Percentiles rank a stretch among this genome's conserved stretches.
Evolutionary conservation across 2,329 filamentous ascomycete genomes (phyloP).

Genomic region (Apiospora sp.): DNA sequence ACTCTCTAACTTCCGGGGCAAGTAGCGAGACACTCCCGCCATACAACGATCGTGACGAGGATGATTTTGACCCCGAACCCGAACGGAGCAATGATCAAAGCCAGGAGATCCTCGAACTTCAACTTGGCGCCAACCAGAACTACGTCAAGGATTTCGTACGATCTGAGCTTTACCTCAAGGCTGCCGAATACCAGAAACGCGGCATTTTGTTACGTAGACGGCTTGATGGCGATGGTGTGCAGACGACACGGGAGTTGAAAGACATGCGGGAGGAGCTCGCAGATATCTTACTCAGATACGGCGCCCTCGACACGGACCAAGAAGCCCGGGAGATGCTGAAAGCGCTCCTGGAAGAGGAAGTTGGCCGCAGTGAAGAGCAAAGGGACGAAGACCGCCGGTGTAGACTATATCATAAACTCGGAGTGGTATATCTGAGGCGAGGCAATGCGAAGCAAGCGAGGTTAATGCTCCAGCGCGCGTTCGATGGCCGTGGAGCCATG

Average conservation of each 20-base stretch:
- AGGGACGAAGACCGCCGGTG: conserved; percentile 32
- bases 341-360: conserved; percentile 34
- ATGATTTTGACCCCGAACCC: conserved; percentile 39
- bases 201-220: conserved; percentile 36
- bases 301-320: conserved; percentile 30
- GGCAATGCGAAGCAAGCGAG: conserved; percentile 34
- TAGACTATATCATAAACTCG: conserved; percentile 41
- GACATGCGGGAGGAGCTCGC: conserved; percentile 40
- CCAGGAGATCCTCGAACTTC: conserved; percentile 33
- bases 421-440: conserved; percentile 34
- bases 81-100: conserved; percentile 32
- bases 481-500: conserved; percentile 34
- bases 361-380: conserved; percentile 27
- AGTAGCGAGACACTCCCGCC: conserved; percentile 30
- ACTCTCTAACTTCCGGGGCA: conserved; percentile 22
- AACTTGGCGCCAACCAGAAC: conserved; percentile 37
- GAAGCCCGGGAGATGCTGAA: conserved; percentile 36
- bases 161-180: conserved; percentile 35
- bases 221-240: conserved; percentile 28
- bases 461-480: conserved; percentile 34
- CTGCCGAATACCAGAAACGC: conserved; percentile 36
- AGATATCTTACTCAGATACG: conserved; percentile 37
- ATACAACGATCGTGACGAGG: conserved; percentile 29
- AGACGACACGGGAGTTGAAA: conserved; percentile 28
- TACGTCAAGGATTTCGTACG: conserved; percentile 35